phyloP scores from a whole-genome alignment of 352 stramenopile species.

The Phytophthora rubi region DNA sequence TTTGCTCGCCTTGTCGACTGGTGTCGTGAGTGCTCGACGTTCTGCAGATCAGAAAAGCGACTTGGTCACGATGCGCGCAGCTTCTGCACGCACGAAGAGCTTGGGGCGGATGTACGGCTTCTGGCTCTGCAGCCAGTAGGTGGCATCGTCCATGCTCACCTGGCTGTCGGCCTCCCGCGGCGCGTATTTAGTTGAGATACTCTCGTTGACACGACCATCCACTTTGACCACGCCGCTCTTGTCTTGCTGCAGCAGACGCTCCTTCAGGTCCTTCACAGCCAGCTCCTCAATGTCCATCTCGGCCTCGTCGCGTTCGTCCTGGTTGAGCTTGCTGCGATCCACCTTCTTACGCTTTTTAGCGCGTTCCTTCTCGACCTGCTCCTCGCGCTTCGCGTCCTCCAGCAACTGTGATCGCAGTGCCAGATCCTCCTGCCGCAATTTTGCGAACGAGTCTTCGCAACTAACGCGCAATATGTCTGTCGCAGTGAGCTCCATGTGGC shows the following conservation, averaged over 20 bases:
- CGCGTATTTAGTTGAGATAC: slow-evolving; percentile 60
- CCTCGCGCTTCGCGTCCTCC: slow-evolving; percentile 82
- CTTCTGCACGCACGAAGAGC: slow-evolving; percentile 84
- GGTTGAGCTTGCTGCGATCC: slow-evolving; percentile 74
- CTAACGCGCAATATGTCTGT: slow-evolving; percentile 87
- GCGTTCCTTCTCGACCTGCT: slow-evolving; percentile 76
- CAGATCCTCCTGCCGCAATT: slow-evolving; percentile 71
- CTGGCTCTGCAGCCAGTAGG: slow-evolving; percentile 83
- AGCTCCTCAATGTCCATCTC: slow-evolving; percentile 90
- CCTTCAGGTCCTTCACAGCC: slow-evolving; percentile 83
- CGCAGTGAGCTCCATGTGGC: slow-evolving; percentile 62
- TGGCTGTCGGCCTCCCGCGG: slow-evolving; percentile 66
- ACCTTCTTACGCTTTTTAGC: slow-evolving; percentile 90
- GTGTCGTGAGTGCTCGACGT: neutral
- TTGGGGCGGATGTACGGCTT: slow-evolving; percentile 86
- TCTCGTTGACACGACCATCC: slow-evolving; percentile 86
- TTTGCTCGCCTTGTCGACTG: slow-evolving; percentile 6
- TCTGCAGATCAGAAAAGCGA: slow-evolving; percentile 55
- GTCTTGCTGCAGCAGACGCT: slow-evolving; percentile 79
- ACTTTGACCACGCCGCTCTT: slow-evolving; percentile 73
- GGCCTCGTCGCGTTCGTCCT: slow-evolving; percentile 85
- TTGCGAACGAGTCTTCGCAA: slow-evolving; percentile 81
- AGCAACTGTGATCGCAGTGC: slow-evolving; percentile 61
- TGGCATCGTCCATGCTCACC: slow-evolving; percentile 84
- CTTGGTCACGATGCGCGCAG: slow-evolving; percentile 85